Base-by-base conservation (phyloP, 371 early-diverging fungal species). In the Saksenaea oblongispora region DNA sequence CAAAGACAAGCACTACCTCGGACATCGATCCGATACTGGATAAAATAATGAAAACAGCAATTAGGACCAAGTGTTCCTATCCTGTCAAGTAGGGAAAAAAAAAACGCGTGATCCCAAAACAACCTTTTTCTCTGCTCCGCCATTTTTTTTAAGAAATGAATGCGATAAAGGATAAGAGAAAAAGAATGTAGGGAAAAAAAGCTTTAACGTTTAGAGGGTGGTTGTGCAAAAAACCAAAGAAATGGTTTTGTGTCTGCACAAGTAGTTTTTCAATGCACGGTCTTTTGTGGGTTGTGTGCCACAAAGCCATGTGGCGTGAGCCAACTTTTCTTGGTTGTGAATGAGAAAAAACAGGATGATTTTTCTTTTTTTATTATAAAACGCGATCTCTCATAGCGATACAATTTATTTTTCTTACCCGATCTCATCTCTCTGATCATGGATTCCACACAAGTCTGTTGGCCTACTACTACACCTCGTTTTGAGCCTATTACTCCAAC, bases 281-380 rank as follows among this genome's bases (percentile, higher is more conserved):
- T 1, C 51, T 24, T 41, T 26, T 47, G 44, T 44, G 44, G 3
- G 44, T n/a, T 44, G 24, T 17, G 51, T 47, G 22, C n/a, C 22
- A 47, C 51, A 47, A 47, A 22, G 24, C 51, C 51, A 47, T 47
- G 51, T 47, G 51, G 51, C 51, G 51, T 47, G 51, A 47, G 51
- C 24, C 51, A 47, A 47, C 51, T 22, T 47, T 47, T 47, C 31
- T 47, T 22, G 51, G 17, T 47, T 47, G 51, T 47, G 51, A 47
- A 47, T 47, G 51, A 47, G 51, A 47, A 47, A 47, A 47, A 47
- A 47, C 1, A 47, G 51, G 51, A 47, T 47, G 51, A 47, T 47
- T 47, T 47, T 47, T 22, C 22, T 22, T 10, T 5, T n/a, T 3
- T 10, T 11, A 8, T 22, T 47, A 47, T 47, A 47, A 47, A 47